phyloP scores from a whole-genome alignment of 1,284 basidiomycete genomes.

The Cryptococcus sp. region DNA sequence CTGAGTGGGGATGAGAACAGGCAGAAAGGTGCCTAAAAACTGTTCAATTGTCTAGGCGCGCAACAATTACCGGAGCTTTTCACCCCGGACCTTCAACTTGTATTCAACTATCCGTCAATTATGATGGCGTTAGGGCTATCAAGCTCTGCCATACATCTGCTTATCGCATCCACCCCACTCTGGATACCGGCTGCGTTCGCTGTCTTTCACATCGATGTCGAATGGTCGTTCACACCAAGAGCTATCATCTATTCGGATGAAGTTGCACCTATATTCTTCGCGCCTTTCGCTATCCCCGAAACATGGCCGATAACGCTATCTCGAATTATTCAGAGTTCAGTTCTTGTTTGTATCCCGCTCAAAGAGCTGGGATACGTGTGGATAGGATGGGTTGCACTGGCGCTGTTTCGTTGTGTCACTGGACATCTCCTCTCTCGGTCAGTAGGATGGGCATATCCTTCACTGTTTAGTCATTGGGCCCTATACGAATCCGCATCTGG shows the following conservation, averaged over 20 bases:
- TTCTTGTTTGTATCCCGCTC: background rate
- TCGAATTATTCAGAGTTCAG: background rate
- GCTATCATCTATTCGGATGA: slow-evolving; percentile 1
- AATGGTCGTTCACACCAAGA: slow-evolving; percentile 3
- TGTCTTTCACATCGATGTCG: too few species aligned
- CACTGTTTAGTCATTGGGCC: slow-evolving; percentile 10
- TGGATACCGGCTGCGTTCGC: too few species aligned
- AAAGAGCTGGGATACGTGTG: background rate
- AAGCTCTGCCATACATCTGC: too few species aligned
- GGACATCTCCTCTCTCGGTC: slow-evolving; percentile 10
- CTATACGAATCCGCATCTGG: slow-evolving; percentile 11
- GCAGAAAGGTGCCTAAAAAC: too few species aligned
- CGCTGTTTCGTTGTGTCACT: slow-evolving; percentile 1
- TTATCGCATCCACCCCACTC: too few species aligned
- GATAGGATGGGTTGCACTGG: background rate
- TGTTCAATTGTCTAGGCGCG: too few species aligned
- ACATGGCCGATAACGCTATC: background rate
- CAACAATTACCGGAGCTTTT: too few species aligned
- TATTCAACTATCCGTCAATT: too few species aligned
- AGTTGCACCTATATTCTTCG: background rate
- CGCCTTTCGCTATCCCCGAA: background rate
- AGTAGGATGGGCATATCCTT: slow-evolving; percentile 11
- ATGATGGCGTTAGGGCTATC: too few species aligned
- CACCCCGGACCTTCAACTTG: too few species aligned
- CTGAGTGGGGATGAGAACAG: too few species aligned